Evolutionary conservation across 2,329 filamentous ascomycete species (phyloP).

Genomic region (Orbilia quercus): DNA sequence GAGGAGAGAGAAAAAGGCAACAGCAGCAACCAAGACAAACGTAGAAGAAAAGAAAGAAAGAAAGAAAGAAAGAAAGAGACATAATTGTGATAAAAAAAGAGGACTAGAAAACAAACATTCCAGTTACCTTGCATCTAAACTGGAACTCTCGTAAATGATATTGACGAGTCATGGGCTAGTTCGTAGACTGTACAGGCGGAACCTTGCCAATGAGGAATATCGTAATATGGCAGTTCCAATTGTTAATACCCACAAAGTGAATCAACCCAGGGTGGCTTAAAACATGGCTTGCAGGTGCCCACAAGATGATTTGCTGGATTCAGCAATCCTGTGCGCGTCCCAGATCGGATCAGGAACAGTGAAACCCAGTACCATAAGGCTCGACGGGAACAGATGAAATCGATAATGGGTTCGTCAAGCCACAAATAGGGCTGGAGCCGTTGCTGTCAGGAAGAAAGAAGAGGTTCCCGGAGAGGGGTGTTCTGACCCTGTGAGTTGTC

Average conservation of each 20-base stretch:
- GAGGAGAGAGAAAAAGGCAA: slow-evolving; percentile 17
- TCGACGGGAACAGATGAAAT: slow-evolving; percentile 40
- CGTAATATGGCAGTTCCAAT: slow-evolving; percentile 33
- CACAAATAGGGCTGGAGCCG: slow-evolving; percentile 53
- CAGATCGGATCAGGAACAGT: slow-evolving; percentile 55
- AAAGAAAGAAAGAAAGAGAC: slow-evolving; percentile 15
- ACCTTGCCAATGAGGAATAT: slow-evolving; percentile 39
- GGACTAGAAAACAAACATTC: slow-evolving; percentile 28
- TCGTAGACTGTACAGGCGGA: slow-evolving; percentile 43
- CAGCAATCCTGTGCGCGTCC: slow-evolving; percentile 37
- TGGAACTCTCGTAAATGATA: slow-evolving; percentile 40
- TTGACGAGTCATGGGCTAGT: slow-evolving; percentile 41
- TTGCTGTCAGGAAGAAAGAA: slow-evolving; percentile 50
- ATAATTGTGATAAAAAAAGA: slow-evolving; percentile 30
- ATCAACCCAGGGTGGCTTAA: slow-evolving; percentile 55
- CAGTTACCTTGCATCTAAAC: slow-evolving; percentile 28
- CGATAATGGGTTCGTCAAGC: slow-evolving; percentile 52
- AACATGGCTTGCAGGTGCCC: slow-evolving; percentile 54
- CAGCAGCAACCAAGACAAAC: slow-evolving; percentile 13
- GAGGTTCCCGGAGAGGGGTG: slow-evolving; percentile 53
- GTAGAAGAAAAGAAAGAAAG: slow-evolving; percentile 23
- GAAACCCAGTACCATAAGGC: slow-evolving; percentile 45
- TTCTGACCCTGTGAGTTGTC: slow-evolving; percentile 56
- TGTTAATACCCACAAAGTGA: slow-evolving; percentile 50
- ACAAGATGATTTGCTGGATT: slow-evolving; percentile 52